Conservation (phyloP, 2,329 filamentous ascomycete genomes). For the Phaeosphaeriaceae sp. region DNA sequence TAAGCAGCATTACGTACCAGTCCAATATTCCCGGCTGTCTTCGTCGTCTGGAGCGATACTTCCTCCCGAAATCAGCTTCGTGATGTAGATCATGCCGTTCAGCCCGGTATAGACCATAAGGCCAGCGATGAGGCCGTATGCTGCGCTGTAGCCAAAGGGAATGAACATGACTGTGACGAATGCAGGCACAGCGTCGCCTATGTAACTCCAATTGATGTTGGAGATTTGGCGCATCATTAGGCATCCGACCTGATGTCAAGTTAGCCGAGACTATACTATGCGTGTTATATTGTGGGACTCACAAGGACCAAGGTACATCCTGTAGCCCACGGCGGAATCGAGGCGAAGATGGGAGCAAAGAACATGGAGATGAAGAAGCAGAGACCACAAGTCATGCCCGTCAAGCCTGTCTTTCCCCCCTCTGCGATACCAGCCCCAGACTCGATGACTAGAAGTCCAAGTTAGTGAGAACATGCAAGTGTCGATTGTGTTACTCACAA, state of each 20-base stretch:
- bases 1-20: conserved; percentile 60
- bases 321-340: conserved; percentile 87
- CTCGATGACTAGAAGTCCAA: conserved; percentile 65
- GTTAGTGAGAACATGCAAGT: neutral
- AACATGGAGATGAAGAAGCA: conserved; percentile 90
- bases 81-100: conserved; percentile 73
- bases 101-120: conserved; percentile 77
- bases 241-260: conserved; percentile 60
- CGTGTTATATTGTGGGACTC: conserved; percentile 13
- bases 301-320: conserved; percentile 84
- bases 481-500: conserved; percentile 44
- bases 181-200: conserved; percentile 82
- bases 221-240: conserved; percentile 77
- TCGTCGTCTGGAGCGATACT: conserved; percentile 77
- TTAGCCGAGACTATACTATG: conserved; percentile 16
- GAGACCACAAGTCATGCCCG: conserved; percentile 76
- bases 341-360: conserved; percentile 89
- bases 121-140: conserved; percentile 83
- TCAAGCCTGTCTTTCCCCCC: conserved; percentile 82
- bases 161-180: conserved; percentile 85
- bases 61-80: conserved; percentile 71
- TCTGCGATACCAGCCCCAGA: conserved; percentile 88
- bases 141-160: conserved; percentile 89
- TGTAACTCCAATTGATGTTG: conserved; percentile 89
- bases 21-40: conserved; percentile 80